Percentiles rank a stretch among this genome's conserved stretches.
Evolutionary conservation across 345 rosid species (phyloP).

Genomic region (Firmiana major): DNA sequence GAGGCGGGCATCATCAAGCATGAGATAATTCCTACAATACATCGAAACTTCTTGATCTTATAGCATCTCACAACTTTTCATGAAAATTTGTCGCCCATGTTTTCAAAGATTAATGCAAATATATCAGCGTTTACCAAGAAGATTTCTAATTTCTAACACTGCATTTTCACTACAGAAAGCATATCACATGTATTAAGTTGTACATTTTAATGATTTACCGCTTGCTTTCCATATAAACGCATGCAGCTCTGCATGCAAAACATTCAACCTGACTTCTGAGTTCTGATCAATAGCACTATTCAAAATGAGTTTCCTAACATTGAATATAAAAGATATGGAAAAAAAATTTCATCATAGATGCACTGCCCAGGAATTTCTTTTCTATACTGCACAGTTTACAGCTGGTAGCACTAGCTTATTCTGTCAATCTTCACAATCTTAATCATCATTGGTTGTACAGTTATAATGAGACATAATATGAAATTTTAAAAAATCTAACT

Average conservation of each 20-base stretch:
- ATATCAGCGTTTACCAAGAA: no score
- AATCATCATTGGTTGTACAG: slow-evolving; percentile 36
- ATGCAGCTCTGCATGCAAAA: background rate
- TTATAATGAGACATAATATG: slow-evolving; percentile 26
- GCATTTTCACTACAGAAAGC: no score
- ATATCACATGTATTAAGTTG: no score
- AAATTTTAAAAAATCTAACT: slow-evolving; percentile 22
- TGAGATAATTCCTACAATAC: no score
- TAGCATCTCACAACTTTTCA: no score
- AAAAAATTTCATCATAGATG: background rate
- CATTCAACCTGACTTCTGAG: background rate
- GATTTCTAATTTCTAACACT: no score
- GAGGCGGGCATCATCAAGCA: no score
- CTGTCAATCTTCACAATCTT: slow-evolving; percentile 62
- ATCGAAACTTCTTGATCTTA: no score
- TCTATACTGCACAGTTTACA: slow-evolving; percentile 23
- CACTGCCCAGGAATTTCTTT: background rate
- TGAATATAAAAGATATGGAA: background rate
- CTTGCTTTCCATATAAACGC: background rate
- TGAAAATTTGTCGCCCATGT: no score
- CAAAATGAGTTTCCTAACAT: background rate
- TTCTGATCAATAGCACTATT: background rate
- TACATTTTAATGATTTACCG: background rate
- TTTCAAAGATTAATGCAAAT: no score
- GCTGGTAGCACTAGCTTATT: slow-evolving; percentile 42